Percentiles rank a stretch among this genome's conserved stretches.
phyloP scores from a whole-genome alignment of 805 yeast genomes.

The Scheffersomyces stipitis region DNA sequence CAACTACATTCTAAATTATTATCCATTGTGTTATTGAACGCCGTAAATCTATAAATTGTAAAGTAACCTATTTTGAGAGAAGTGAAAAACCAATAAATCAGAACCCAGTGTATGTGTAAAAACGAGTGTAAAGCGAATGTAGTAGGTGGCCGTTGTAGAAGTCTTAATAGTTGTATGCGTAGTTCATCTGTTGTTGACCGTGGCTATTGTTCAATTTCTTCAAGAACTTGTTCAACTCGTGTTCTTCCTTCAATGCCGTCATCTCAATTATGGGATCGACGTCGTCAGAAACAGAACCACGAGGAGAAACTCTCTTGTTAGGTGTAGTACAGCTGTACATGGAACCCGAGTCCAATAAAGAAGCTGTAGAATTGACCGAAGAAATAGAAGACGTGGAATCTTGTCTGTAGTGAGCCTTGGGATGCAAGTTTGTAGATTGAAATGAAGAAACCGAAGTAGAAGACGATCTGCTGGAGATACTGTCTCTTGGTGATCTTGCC shows the following conservation, averaged over 20 bases:
- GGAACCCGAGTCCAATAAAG: constrained; percentile 5
- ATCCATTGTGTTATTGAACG: too few species aligned
- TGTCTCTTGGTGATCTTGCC: neutral
- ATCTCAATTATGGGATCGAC: constrained; percentile 37
- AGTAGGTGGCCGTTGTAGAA: too few species aligned
- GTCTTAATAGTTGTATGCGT: neutral
- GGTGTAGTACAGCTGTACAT: neutral
- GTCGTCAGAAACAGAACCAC: constrained; percentile 1
- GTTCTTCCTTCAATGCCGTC: constrained; percentile 35
- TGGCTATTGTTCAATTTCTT: constrained; percentile 7
- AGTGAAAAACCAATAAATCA: too few species aligned
- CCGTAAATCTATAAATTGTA: too few species aligned
- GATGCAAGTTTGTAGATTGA: neutral
- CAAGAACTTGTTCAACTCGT: constrained; percentile 25
- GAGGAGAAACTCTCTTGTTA: neutral
- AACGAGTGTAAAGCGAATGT: too few species aligned
- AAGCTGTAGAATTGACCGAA: constrained; percentile 6
- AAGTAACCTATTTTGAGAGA: too few species aligned
- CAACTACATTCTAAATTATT: too few species aligned
- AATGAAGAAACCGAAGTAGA: neutral
- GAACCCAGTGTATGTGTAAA: too few species aligned
- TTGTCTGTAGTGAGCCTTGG: constrained; percentile 18
- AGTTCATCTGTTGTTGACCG: neutral
- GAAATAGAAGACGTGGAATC: constrained; percentile 13
- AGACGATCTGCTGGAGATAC: neutral